A percentile compares a stretch with the other conserved stretches of the same genome.
Conservation (phyloP, 164 flowering plant genomes). For the Stephania japonica region DNA sequence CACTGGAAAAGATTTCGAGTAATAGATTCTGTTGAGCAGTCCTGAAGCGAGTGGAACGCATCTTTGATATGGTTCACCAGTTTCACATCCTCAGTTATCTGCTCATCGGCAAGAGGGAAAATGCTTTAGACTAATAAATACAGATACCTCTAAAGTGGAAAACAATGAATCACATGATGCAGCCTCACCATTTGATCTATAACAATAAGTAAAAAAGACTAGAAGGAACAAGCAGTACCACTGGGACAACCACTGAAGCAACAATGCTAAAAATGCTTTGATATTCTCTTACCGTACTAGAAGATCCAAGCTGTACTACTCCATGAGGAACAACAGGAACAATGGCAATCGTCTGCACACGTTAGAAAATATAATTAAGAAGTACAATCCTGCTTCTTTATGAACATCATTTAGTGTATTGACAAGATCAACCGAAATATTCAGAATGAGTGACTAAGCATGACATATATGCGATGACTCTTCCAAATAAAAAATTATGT, state of each 20-base stretch:
- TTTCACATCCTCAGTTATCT: constrained; percentile 57
- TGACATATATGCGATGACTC: neutral
- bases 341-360: constrained; percentile 57
- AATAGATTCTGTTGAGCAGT: constrained; percentile 24
- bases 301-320: constrained; percentile 78
- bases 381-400: neutral
- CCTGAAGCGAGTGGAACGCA: constrained; percentile 39
- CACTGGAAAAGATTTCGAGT: constrained; percentile 21
- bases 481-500: constrained; percentile 1
- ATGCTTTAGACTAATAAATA: constrained; percentile 1
- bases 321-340: constrained; percentile 71
- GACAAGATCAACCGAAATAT: neutral
- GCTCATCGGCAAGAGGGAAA: constrained; percentile 18
- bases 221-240: neutral
- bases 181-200: neutral
- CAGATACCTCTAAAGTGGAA: neutral
- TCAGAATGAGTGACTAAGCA: neutral
- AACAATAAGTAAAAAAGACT: neutral
- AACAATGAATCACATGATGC: neutral
- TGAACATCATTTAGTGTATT: neutral
- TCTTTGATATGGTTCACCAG: constrained; percentile 45
- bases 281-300: constrained; percentile 43
- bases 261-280: neutral
- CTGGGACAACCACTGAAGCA: neutral
- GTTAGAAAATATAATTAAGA: neutral